phyloP scores from a whole-genome alignment of 2,329 filamentous ascomycete genomes.

The Hymenoscyphus repandus region DNA sequence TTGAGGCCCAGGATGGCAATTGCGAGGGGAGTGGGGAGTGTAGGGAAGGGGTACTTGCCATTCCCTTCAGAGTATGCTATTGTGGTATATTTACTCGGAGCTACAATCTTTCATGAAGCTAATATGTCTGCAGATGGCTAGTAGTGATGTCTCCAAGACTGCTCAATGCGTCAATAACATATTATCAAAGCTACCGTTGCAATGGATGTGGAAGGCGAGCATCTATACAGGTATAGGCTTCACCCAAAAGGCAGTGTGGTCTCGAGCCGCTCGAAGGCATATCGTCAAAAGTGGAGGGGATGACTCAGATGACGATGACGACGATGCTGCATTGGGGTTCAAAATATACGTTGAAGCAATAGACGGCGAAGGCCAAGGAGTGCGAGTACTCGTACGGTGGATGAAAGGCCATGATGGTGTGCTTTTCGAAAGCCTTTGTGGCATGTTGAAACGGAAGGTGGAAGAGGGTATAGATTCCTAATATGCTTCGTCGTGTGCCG shows the following conservation, averaged over 20 bases:
- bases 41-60: conserved; percentile 46
- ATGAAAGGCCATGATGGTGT: conserved; percentile 66
- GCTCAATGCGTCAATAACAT: conserved; percentile 26
- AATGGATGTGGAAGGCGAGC: conserved; percentile 28
- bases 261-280: conserved; percentile 32
- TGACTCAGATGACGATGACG: conserved; percentile 28
- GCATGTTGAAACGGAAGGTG: conserved; percentile 61
- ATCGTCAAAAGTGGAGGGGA: conserved; percentile 25
- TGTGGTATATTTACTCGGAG: conserved; percentile 14
- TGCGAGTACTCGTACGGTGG: conserved; percentile 60
- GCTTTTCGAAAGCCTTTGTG: conserved; percentile 83
- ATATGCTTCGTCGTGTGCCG: no score
- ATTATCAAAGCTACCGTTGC: conserved; percentile 21
- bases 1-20: conserved; percentile 53
- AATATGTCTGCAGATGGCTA: background rate
- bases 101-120: no score
- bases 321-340: conserved; percentile 51
- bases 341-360: conserved; percentile 43
- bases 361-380: conserved; percentile 35
- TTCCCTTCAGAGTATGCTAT: conserved; percentile 45
- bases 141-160: conserved; percentile 3
- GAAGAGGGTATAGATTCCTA: no score
- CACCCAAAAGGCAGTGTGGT: conserved; percentile 31
- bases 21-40: conserved; percentile 31
- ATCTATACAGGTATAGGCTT: conserved; percentile 25